Conservation (phyloP, 345 rosid species). For the Eucalyptus cloeziana region DNA sequence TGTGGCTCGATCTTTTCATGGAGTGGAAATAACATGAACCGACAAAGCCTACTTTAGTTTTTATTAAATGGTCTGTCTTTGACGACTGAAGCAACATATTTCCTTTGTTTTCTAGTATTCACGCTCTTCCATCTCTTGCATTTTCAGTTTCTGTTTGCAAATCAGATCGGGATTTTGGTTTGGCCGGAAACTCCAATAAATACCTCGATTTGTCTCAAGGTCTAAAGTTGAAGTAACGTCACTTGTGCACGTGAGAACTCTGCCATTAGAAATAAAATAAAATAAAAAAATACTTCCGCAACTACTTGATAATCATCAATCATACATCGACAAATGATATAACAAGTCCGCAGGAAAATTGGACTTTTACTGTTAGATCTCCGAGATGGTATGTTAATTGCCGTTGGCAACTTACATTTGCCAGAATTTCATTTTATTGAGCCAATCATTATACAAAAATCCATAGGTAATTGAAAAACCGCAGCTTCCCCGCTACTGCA, state of each 20-base stretch:
- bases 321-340: too few species aligned
- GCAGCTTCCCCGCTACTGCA: not conserved
- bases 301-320: not conserved
- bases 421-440: not conserved
- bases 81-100: not conserved
- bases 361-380: too few species aligned
- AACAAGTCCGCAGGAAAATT: too few species aligned
- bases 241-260: not conserved
- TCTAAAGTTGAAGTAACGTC: not conserved
- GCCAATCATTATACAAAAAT: not conserved
- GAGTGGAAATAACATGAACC: not conserved
- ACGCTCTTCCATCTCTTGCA: not conserved
- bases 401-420: not conserved
- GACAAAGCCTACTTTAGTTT: not conserved
- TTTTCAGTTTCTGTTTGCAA: not conserved
- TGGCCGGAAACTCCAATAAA: not conserved
- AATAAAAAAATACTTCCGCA: not conserved
- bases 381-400: not conserved
- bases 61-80: too few species aligned
- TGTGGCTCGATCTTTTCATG: too few species aligned
- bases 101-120: not conserved
- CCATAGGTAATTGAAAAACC: not conserved
- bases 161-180: not conserved
- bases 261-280: not conserved
- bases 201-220: not conserved